Evolutionary conservation across 768 basidiomycete species (phyloP), one percentile per base, ranked within the genome.

Genomic region (Phaffia australis): DNA sequence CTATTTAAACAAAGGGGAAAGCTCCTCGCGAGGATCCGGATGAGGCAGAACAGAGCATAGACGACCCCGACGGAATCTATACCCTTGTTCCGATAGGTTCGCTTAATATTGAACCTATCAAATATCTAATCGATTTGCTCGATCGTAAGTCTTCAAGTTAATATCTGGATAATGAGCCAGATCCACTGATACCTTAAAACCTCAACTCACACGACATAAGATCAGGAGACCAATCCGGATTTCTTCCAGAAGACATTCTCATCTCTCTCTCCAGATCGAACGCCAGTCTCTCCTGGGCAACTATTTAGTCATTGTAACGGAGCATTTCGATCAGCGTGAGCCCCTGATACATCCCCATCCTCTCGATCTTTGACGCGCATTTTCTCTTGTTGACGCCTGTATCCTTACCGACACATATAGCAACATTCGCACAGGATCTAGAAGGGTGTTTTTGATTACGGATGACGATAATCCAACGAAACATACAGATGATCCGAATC

Each of bases 371-470:
- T 6, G 25, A 29, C 18, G 19, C 16, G 56, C 35, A 21, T 21
- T 1, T 5, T 27, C 30, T 42, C 14, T 4, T 16, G 11, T 46
- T 51, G 56, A 27, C 56, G 4, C 9, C 9, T 52, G 16, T 46
- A 32, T 54, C 23, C 1, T 19, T 18, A n/a, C 19, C 27, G 15
- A 6, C 29, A 14, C 9, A 1, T 23, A 0, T 47, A 69, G 67
- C 6, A 63, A 56, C 49, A 14, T 69, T 42, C 63, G 64, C 57
- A 56, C 35, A 6, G 67, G 67, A 23, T 85, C 87, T n/a, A 93
- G 94, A 74, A 85, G 92, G 6, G 82, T 98, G 0, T 97, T 97
- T 74, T 78, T 94, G 49, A 87, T 99, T 52, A 98, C 95, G 0
- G 87, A 98, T 73, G 85, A 88, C 70, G 90, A 92, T 71, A 77